Percentiles rank a stretch among this genome's conserved stretches.
phyloP scores from a whole-genome alignment of 352 stramenopile genomes.

The Phytophthora chlamydospora region DNA sequence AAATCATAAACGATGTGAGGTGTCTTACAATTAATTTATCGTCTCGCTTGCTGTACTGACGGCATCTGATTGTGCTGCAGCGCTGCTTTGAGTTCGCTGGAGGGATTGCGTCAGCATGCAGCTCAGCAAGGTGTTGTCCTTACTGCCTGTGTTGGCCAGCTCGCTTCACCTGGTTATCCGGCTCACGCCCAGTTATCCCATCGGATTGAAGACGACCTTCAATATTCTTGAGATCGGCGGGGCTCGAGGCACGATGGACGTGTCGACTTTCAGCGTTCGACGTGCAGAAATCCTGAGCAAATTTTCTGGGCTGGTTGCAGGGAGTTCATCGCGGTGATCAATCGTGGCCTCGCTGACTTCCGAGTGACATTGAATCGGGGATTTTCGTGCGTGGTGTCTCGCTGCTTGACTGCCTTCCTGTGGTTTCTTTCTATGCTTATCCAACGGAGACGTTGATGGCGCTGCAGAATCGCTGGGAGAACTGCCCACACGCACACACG shows the following conservation, averaged over 20 bases:
- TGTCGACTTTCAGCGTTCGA: slow-evolving; percentile 26
- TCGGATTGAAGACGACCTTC: slow-evolving; percentile 5
- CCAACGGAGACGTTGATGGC: not conserved
- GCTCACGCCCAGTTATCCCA: not conserved
- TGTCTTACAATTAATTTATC: slow-evolving; percentile 10
- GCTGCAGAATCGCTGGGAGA: not conserved
- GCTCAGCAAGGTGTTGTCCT: slow-evolving; percentile 7
- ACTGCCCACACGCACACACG: slow-evolving; percentile 39
- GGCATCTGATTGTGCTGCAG: slow-evolving; percentile 12
- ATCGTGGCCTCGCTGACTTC: not conserved
- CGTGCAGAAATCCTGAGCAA: slow-evolving; percentile 8
- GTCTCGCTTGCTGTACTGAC: slow-evolving; percentile 9
- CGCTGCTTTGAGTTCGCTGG: slow-evolving; percentile 24
- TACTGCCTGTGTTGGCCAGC: slow-evolving; percentile 1
- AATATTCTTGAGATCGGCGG: slow-evolving; percentile 25
- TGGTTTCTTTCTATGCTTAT: slow-evolving; percentile 12
- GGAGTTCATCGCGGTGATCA: slow-evolving; percentile 5
- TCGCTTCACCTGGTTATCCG: not conserved
- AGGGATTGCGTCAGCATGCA: slow-evolving; percentile 17
- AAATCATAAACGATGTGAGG: slow-evolving; percentile 19
- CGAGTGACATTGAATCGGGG: not conserved
- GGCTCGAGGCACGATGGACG: slow-evolving; percentile 25
- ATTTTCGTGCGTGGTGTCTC: slow-evolving; percentile 8
- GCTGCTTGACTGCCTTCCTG: slow-evolving; percentile 11
- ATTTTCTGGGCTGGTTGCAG: slow-evolving; percentile 1